These are phyloP conservation scores for Peronospora tabacina DNA, from an alignment of 352 stramenopile genomes.

Conservation along the genomic window DNA sequence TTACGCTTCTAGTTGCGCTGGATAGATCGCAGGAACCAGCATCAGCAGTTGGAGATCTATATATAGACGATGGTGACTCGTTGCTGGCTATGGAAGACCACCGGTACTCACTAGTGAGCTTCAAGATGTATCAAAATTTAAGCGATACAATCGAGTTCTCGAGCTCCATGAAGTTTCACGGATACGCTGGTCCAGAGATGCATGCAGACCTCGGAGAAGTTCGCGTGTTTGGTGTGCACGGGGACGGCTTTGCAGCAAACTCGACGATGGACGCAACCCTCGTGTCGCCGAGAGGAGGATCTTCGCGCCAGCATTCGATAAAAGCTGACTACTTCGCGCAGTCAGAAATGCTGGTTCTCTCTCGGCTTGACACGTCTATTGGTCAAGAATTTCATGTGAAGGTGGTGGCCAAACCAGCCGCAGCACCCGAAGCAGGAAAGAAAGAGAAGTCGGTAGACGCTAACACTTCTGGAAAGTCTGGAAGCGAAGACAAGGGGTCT, in stretches of 20 bases:
- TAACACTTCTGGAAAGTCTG: slow-evolving; percentile 23
- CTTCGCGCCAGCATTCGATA: slow-evolving; percentile 8
- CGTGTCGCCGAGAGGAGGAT: slow-evolving; percentile 4
- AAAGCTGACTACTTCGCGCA: slow-evolving; percentile 65
- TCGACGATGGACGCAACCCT: slow-evolving; percentile 41
- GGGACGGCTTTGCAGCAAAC: slow-evolving; percentile 40
- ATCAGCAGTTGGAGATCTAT: slow-evolving; percentile 49
- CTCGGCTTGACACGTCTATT: slow-evolving; percentile 35
- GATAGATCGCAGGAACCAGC: slow-evolving; percentile 14
- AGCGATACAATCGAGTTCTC: slow-evolving; percentile 37
- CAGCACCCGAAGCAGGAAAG: slow-evolving; percentile 15
- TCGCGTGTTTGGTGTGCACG: slow-evolving; percentile 48
- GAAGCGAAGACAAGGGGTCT: slow-evolving; percentile 5
- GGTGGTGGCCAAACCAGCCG: slow-evolving; percentile 25
- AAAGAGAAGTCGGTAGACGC: slow-evolving; percentile 21
- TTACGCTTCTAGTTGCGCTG: slow-evolving; percentile 50
- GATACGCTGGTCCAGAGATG: slow-evolving; percentile 68
- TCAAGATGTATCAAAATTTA: slow-evolving; percentile 32
- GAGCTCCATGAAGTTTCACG: slow-evolving; percentile 27
- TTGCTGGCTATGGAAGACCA: slow-evolving; percentile 48
- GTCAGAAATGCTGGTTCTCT: slow-evolving; percentile 52
- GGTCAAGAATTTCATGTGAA: slow-evolving; percentile 41
- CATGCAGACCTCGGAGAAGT: slow-evolving; percentile 42
- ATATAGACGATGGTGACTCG: slow-evolving; percentile 69
- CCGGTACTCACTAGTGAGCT: slow-evolving; percentile 47